These are phyloP conservation scores for Glomus cerebriforme DNA, from an alignment of 192 early-diverging fungal species.

Conservation along the genomic window DNA sequence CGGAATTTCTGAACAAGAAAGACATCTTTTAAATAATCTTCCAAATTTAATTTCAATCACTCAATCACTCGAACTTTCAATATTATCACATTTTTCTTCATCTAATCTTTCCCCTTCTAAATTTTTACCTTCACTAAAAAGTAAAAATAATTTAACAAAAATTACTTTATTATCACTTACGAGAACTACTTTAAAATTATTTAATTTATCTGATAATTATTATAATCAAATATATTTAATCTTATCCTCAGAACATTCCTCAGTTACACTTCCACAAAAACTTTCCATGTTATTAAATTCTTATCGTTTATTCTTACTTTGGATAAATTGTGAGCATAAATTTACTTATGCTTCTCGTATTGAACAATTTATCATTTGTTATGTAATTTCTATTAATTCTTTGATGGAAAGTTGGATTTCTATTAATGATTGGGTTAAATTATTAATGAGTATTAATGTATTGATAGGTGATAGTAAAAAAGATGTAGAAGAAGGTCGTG, in stretches of 20 bases:
- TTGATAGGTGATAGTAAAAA: background rate
- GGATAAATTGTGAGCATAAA: background rate
- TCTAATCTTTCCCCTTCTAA: background rate
- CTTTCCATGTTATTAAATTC: background rate
- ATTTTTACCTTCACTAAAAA: background rate
- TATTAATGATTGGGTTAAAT: background rate
- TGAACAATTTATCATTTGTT: background rate
- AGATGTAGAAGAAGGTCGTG: too few relatives aligned
- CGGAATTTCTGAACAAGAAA: background rate
- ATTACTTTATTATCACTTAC: background rate
- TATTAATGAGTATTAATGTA: background rate
- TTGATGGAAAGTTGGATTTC: background rate
- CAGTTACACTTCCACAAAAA: background rate
- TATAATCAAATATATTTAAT: background rate
- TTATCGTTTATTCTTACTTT: background rate
- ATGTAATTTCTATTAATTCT: background rate
- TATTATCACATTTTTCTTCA: background rate
- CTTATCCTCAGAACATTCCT: background rate
- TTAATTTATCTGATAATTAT: background rate
- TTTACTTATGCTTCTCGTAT: background rate
- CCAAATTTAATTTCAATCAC: background rate
- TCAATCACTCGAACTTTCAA: background rate
- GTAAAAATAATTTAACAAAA: background rate
- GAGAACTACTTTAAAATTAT: background rate
- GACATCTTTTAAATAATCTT: background rate